A percentile compares a stretch with the other conserved stretches of the same genome.
phyloP scores from a whole-genome alignment of 2,329 filamentous ascomycete species.

The Tolypocladium cylindrosporum region DNA sequence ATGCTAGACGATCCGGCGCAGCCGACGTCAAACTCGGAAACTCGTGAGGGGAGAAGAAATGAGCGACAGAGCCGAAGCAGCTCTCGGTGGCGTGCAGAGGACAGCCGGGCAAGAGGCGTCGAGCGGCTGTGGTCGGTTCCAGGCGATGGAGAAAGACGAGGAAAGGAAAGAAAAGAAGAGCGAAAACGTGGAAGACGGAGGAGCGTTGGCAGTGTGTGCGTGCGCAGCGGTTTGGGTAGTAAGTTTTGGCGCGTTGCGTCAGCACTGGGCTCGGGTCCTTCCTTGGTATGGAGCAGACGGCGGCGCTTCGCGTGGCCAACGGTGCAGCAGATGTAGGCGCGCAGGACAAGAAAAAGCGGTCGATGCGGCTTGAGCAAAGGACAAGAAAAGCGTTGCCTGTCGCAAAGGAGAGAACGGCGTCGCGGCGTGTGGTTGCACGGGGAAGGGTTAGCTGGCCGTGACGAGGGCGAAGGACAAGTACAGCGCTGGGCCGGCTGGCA shows the following conservation, averaged over 20 bases:
- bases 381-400: background rate
- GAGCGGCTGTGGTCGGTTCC: background rate
- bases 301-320: background rate
- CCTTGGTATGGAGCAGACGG: background rate
- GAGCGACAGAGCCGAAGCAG: constrained; percentile 5
- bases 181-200: background rate
- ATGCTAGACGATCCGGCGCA: constrained; percentile 6
- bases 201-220: background rate
- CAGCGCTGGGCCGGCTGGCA: background rate
- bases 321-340: background rate
- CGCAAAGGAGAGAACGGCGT: background rate
- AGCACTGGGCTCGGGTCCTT: background rate
- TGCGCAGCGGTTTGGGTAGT: background rate
- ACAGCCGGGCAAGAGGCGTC: background rate
- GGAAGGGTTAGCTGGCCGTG: background rate
- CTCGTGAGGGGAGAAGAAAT: constrained; percentile 2
- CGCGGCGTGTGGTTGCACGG: background rate
- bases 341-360: background rate
- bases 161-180: constrained; percentile 4
- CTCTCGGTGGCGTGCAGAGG: background rate
- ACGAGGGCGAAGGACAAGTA: background rate
- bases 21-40: constrained; percentile 4
- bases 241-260: background rate
- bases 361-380: background rate
- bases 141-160: background rate